These are phyloP conservation scores for Solanum lycopersicoides DNA, from an alignment of 257 asterid genomes.

Conservation along the genomic window DNA sequence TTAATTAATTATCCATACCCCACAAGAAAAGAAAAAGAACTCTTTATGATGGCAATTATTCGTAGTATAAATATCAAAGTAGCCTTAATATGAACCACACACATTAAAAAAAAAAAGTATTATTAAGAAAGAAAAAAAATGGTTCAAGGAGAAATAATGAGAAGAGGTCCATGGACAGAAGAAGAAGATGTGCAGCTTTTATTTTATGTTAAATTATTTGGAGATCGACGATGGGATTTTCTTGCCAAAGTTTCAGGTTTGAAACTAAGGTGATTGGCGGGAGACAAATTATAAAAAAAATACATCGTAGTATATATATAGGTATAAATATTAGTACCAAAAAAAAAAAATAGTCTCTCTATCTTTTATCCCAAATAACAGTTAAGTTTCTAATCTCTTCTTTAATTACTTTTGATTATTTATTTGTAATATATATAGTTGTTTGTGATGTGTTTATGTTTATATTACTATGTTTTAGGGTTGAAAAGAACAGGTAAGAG, in stretches of 20 bases:
- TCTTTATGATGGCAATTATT: not conserved
- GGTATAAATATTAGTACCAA: conserved; percentile 7
- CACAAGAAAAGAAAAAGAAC: not conserved
- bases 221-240: conserved; percentile 96
- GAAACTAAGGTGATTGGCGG: conserved; percentile 59
- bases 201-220: conserved; percentile 76
- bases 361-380: not conserved
- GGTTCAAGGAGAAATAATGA: conserved; percentile 25
- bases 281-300: conserved; percentile 28
- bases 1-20: conserved; percentile 4
- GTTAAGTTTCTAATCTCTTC: not conserved
- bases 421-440: not conserved
- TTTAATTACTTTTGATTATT: not conserved
- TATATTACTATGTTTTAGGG: conserved; percentile 21
- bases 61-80: conserved; percentile 13
- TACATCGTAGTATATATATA: conserved; percentile 5
- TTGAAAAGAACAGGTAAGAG: conserved; percentile 84
- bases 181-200: conserved; percentile 71
- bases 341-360: not conserved
- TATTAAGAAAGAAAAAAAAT: not conserved
- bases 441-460: not conserved
- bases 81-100: not conserved
- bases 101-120: not conserved
- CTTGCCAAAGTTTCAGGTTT: conserved; percentile 97
- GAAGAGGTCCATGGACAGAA: conserved; percentile 95